Evolutionary conservation across 805 yeast genomes (phyloP).

Genomic region (Yamadazyma scolyti): DNA sequence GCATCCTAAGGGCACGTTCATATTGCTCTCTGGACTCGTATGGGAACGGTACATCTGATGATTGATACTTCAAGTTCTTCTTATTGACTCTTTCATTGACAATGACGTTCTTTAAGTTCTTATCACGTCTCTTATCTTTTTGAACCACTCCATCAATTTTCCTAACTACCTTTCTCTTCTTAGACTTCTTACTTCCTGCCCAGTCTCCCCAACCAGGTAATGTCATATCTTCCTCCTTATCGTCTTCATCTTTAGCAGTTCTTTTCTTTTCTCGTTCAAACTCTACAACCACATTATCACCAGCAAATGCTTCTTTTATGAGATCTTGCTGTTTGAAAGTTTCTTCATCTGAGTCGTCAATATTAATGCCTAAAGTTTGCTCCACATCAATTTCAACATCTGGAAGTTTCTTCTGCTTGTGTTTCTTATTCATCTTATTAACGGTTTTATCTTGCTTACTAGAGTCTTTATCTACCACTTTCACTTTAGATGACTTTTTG

Average conservation of each 20-base stretch:
- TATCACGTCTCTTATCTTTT: slow-evolving; percentile 73
- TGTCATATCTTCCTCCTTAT: slow-evolving; percentile 78
- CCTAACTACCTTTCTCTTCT: slow-evolving; percentile 60
- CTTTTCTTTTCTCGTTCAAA: slow-evolving; percentile 74
- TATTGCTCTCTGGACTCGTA: slow-evolving; percentile 91
- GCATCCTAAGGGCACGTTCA: slow-evolving; percentile 90
- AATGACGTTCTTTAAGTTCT: slow-evolving; percentile 72
- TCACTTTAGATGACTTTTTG: slow-evolving; percentile 28
- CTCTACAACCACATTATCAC: slow-evolving; percentile 86
- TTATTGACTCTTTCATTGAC: slow-evolving; percentile 85
- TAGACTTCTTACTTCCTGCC: slow-evolving; percentile 63
- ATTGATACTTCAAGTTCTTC: slow-evolving; percentile 79
- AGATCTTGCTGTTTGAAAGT: slow-evolving; percentile 74
- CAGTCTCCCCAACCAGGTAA: slow-evolving; percentile 98
- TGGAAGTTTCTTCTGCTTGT: slow-evolving; percentile 12
- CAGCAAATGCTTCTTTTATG: slow-evolving; percentile 91
- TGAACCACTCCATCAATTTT: slow-evolving; percentile 74
- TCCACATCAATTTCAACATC: slow-evolving; percentile 46
- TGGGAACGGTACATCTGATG: slow-evolving; percentile 91
- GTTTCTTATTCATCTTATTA: slow-evolving; percentile 36
- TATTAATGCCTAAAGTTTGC: slow-evolving; percentile 42
- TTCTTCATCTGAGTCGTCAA: slow-evolving; percentile 24
- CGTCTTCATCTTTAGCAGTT: slow-evolving; percentile 73
- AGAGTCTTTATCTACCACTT: slow-evolving; percentile 31
- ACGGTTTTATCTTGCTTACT: slow-evolving; percentile 37